Conservation (phyloP, 768 basidiomycete genomes). For the Tulasnella sp. region DNA sequence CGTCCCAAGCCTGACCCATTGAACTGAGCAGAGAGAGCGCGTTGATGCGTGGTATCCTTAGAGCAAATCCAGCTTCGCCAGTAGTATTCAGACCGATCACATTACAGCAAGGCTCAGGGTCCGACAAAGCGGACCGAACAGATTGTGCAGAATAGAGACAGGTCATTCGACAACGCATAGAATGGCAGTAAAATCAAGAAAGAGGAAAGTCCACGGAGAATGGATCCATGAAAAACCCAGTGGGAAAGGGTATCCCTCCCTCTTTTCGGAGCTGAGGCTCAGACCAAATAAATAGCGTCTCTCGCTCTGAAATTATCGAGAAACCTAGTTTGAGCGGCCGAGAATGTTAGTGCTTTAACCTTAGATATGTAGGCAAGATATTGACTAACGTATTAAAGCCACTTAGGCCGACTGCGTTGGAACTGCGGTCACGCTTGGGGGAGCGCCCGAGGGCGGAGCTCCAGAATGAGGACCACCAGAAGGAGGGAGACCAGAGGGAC, state of each 20-base stretch:
- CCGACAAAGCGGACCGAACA: no score
- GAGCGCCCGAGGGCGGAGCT: constrained; percentile 1
- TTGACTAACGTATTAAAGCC: neutral
- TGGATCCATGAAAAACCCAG: neutral
- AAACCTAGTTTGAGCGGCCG: neutral
- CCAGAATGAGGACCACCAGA: neutral
- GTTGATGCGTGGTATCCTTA: no score
- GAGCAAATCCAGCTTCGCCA: no score
- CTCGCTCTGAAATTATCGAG: neutral
- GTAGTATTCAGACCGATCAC: no score
- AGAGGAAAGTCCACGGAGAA: neutral
- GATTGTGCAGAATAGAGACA: no score
- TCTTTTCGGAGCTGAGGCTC: neutral
- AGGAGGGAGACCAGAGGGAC: neutral
- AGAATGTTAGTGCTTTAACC: neutral
- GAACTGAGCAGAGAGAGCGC: no score
- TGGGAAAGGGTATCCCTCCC: neutral
- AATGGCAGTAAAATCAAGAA: no score
- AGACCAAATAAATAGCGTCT: neutral
- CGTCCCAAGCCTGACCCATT: no score
- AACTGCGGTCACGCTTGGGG: neutral
- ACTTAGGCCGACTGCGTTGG: neutral
- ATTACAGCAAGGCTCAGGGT: no score
- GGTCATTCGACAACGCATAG: no score
- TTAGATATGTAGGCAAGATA: neutral